Conservation (phyloP, 306 rosid species). For the Morella rubra region DNA sequence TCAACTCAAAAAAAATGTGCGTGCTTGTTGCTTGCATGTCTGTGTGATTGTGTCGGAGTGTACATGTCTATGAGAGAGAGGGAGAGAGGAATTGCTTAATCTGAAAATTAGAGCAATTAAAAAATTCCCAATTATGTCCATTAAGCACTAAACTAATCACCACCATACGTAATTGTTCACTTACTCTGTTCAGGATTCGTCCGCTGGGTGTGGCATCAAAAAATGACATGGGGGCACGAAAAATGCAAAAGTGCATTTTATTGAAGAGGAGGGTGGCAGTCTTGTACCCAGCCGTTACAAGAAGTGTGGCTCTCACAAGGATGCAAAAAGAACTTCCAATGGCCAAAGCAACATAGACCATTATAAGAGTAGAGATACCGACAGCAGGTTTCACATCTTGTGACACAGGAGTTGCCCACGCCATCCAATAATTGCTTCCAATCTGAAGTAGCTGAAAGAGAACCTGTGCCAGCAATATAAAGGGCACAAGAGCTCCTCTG, state of each 20-base stretch:
- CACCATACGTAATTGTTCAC: slow-evolving; percentile 10
- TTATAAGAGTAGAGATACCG: slow-evolving; percentile 42
- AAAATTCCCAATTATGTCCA: neutral
- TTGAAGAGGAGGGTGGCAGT: slow-evolving; percentile 72
- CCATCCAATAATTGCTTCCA: slow-evolving; percentile 94
- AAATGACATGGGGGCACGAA: slow-evolving; percentile 88
- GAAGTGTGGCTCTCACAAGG: slow-evolving; percentile 46
- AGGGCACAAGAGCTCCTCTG: slow-evolving; percentile 81
- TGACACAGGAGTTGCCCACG: slow-evolving; percentile 84
- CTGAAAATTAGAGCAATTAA: neutral
- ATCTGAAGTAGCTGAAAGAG: slow-evolving; percentile 77
- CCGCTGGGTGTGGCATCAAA: slow-evolving; percentile 91
- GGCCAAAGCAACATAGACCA: slow-evolving; percentile 64
- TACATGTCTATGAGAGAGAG: neutral
- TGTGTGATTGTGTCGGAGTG: no score
- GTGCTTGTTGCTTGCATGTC: neutral
- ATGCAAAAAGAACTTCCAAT: slow-evolving; percentile 64
- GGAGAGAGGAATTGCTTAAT: neutral
- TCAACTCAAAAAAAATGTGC: neutral
- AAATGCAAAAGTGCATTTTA: slow-evolving; percentile 75
- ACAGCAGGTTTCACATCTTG: slow-evolving; percentile 53
- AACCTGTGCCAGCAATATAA: slow-evolving; percentile 62
- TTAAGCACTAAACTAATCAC: neutral
- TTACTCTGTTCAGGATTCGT: slow-evolving; percentile 74
- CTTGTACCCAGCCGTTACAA: slow-evolving; percentile 61